phyloP scores from a whole-genome alignment of 495 filamentous ascomycete species.

The Geoglossum glabrum region DNA sequence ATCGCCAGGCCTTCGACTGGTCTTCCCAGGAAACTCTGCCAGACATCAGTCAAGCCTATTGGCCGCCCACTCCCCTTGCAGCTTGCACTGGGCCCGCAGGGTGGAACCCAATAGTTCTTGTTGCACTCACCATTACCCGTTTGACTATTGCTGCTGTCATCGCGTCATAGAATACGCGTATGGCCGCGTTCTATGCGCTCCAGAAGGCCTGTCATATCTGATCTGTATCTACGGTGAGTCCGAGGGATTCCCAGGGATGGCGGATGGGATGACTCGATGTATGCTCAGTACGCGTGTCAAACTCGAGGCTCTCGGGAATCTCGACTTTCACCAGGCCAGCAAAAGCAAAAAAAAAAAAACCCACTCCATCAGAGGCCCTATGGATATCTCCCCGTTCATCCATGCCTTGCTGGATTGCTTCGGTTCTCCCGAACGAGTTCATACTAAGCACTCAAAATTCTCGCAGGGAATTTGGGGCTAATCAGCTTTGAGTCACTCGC shows the following conservation, averaged over 20 bases:
- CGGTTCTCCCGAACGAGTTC: neutral
- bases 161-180: too few relatives aligned
- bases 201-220: neutral
- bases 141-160: too few relatives aligned
- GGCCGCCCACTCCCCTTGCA: too few relatives aligned
- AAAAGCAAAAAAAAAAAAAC: neutral
- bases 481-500: too few relatives aligned
- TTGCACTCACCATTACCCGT: too few relatives aligned
- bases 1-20: too few relatives aligned
- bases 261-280: neutral
- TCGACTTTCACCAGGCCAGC: neutral
- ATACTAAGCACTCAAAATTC: neutral
- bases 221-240: neutral
- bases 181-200: too few relatives aligned
- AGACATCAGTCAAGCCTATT: too few relatives aligned
- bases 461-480: too few relatives aligned
- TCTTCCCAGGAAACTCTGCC: too few relatives aligned
- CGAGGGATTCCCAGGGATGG: neutral
- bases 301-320: neutral
- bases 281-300: neutral
- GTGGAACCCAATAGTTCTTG: too few relatives aligned
- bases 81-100: too few relatives aligned
- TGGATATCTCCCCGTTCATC: neutral
- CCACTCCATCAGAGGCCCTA: neutral
- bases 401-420: neutral